These are phyloP conservation scores for Rubus idaeus DNA, from an alignment of 306 rosid genomes.

Conservation along the genomic window DNA sequence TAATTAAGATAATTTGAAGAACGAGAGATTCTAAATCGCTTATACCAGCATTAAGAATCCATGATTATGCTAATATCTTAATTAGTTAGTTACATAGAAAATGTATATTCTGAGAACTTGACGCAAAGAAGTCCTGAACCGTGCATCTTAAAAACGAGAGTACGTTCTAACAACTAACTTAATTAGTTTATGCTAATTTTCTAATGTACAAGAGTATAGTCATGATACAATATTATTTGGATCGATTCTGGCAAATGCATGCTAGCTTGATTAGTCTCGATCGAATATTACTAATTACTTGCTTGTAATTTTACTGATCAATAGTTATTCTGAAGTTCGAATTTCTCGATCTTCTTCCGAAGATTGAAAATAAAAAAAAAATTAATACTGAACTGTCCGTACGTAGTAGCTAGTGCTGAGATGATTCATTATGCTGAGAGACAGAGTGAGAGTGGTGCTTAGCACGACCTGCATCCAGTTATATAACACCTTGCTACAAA, in stretches of 20 bases:
- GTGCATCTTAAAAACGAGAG: neutral
- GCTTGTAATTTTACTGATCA: too few relatives aligned
- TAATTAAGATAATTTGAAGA: neutral
- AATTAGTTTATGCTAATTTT: neutral
- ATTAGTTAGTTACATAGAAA: neutral
- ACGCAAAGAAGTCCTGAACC: neutral
- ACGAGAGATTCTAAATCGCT: neutral
- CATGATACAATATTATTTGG: too few relatives aligned
- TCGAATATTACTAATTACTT: neutral
- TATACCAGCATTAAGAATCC: neutral
- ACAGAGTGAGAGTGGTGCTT: neutral
- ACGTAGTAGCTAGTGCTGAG: neutral
- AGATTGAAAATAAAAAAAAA: neutral
- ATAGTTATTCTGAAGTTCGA: neutral
- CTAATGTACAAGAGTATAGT: neutral
- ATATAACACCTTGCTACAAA: neutral
- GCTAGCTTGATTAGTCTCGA: too few relatives aligned
- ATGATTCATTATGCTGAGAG: neutral
- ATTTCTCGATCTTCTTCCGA: neutral
- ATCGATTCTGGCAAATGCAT: too few relatives aligned
- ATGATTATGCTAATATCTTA: neutral
- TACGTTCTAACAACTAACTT: neutral
- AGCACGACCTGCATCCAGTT: neutral
- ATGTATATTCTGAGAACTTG: neutral
- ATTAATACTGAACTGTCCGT: neutral